Evolutionary conservation across 768 basidiomycete genomes (phyloP), one percentile per base, ranked within the genome.

Genomic region (Auriculariales sp.): DNA sequence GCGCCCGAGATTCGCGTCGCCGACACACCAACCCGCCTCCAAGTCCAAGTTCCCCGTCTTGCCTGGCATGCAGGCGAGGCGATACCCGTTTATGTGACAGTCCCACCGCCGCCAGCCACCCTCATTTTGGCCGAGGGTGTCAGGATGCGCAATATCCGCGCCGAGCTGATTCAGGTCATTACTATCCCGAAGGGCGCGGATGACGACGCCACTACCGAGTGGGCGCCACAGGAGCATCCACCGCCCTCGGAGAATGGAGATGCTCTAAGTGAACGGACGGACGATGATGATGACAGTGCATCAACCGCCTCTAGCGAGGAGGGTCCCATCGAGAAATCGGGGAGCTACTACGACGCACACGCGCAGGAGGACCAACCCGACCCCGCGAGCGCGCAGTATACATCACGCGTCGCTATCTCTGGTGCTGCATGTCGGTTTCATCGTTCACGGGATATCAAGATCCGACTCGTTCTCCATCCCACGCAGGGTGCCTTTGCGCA

Each of bases 341-440:
- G 54, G 4, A 50, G 55, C 10, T 55, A 48, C 15, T 56, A 51
- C 29, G 66, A 72, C 28, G 60, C 62, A 27, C 63, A 60, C 28
- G 72, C 72, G 15, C 71, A 71, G 14, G 66, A 67, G 17, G 24
- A 31, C 14, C 49, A 47, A 29, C 29, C 17, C 27, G 46, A 42
- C 25, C 58, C 42, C 66, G 66, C 42, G 57, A 54, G 17, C 65
- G 63, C 50, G 33, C 56, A 58, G 51, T 54, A 68, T 27, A 65
- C 71, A 15, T 64, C 69, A 34, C 73, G 81, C 47, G 69, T 97
- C 25, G 81, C 89, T 11, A 77, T 83, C 5, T 91, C 92, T 12
- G 94, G 94, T 42, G 92, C 91, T 35, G 83, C 89, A 17, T 91
- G 90, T 62, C 81, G 90, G 42, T 91, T 95, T 61, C 91, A 95